A percentile compares a stretch with the other conserved stretches of the same genome.
phyloP scores from a whole-genome alignment of 352 stramenopile species.

The Lagenidium sp. region DNA sequence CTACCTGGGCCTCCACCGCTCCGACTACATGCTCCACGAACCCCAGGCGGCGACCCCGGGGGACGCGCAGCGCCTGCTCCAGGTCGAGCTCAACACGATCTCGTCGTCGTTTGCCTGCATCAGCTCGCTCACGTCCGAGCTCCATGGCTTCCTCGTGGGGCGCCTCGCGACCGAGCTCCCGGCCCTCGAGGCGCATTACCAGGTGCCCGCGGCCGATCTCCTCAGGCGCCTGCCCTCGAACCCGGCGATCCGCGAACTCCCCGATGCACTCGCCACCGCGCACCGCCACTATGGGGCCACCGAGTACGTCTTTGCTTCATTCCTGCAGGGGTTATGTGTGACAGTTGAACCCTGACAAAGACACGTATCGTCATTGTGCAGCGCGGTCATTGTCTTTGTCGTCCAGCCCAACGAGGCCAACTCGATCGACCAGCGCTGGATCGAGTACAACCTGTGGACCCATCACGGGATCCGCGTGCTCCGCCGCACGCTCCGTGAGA shows the following conservation, averaged over 20 bases:
- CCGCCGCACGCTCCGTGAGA: slow-evolving; percentile 64
- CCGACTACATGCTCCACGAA: slow-evolving; percentile 94
- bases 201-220: slow-evolving; percentile 27
- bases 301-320: slow-evolving; percentile 41
- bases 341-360: slow-evolving; percentile 2
- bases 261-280: slow-evolving; percentile 47
- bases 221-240: slow-evolving; percentile 42
- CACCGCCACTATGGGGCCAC: slow-evolving; percentile 66
- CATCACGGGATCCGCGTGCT: slow-evolving; percentile 69
- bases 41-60: slow-evolving; percentile 20
- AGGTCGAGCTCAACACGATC: slow-evolving; percentile 99
- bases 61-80: slow-evolving; percentile 62
- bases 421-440: slow-evolving; percentile 88
- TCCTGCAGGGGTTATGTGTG: too few relatives aligned
- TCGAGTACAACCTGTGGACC: slow-evolving; percentile 90
- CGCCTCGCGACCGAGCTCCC: slow-evolving; percentile 40
- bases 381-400: slow-evolving; percentile 85
- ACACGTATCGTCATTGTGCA: slow-evolving; percentile 8
- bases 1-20: slow-evolving; percentile 87
- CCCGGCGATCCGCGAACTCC: slow-evolving; percentile 56
- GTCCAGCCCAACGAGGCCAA: slow-evolving; percentile 87
- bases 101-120: slow-evolving; percentile 96
- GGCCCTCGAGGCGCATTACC: slow-evolving; percentile 43
- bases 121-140: slow-evolving; percentile 83
- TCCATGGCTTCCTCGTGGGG: slow-evolving; percentile 81